Base-by-base conservation (phyloP, 129 eudicot species). In the Helianthus tuberosus region DNA sequence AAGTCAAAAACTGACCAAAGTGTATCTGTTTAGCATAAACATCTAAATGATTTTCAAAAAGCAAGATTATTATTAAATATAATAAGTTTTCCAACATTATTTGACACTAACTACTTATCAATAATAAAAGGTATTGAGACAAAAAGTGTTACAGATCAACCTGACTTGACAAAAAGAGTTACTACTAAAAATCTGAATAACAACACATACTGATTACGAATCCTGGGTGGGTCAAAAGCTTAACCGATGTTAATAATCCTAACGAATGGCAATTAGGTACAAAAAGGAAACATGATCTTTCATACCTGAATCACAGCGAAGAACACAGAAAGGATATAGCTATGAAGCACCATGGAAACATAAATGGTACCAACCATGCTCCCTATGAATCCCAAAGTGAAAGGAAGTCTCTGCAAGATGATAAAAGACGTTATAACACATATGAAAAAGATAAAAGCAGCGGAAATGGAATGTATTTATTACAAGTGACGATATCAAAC, bases 341-440 rank as follows among this genome's bases (percentile, higher is more conserved):
- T 93, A 64, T 93, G 98, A 74, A 93, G 98, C 77, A 88, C 96
- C 96, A 90, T 93, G 77, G 97, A 93, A 68, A 93, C 98, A 69
- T 90, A 90, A 68, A 93, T 77, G 66, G 98, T 93, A 39, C 97
- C 98, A 23, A 84, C 68, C 96, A 93, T 93, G 78, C 92, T 88
- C 52, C 96, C 93, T 15, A 90, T 20, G 69, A 93, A 89, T 59
- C 95, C 98, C 77, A 93, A 76, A 5, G 98, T 90, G 46, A 93
- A 90, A 67, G 98, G 98, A 83, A 93, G 98, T 76, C 98, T 85
- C 98, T 89, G 92, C 46, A 46, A 8, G 50, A 65, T 61, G 62
- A 52, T 29, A 16, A 15, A 5, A 32, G 14, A 63, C 47, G 61
- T 69, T 25, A 62, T 7, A 39, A 77, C 43, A 53, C n/a, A 20